Evolutionary conservation across 305 asterid genomes (phyloP).

Genomic region (Stenogyne calaminthoides): DNA sequence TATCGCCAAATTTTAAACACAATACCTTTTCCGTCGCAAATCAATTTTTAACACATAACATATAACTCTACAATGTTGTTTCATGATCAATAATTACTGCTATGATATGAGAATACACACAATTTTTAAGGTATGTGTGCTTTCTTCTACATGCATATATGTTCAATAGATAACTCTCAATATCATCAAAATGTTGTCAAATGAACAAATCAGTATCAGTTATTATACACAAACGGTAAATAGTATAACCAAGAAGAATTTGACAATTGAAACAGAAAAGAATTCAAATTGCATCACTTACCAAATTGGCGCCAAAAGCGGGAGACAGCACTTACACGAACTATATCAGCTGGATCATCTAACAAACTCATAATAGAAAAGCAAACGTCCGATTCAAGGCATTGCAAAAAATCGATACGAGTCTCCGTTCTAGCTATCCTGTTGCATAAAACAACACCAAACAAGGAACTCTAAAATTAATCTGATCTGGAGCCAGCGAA

Average conservation of each 20-base stretch:
- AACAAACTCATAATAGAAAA: conserved; percentile 47
- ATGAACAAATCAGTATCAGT: not conserved
- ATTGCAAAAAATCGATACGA: conserved; percentile 47
- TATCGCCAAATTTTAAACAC: too few relatives aligned
- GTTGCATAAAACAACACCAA: conserved; percentile 8
- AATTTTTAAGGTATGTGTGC: not conserved
- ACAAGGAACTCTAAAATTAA: not conserved
- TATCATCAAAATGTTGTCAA: not conserved
- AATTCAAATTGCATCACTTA: conserved; percentile 31
- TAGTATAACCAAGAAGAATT: not conserved
- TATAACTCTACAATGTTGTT: not conserved
- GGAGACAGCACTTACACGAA: conserved; percentile 59
- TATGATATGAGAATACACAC: not conserved
- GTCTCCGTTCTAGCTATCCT: conserved; percentile 30
- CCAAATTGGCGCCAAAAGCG: conserved; percentile 69
- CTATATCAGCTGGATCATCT: conserved; percentile 70
- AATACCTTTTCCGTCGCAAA: too few relatives aligned
- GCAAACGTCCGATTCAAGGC: conserved; percentile 54
- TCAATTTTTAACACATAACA: too few relatives aligned
- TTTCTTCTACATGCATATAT: not conserved
- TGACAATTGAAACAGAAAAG: not conserved
- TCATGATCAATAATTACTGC: not conserved
- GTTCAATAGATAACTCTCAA: not conserved
- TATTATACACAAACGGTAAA: not conserved
- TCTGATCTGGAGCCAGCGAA: not conserved